A percentile compares a stretch with the other conserved stretches of the same genome.
phyloP scores from a whole-genome alignment of 805 yeast genomes.

The Candida morakotiae region DNA sequence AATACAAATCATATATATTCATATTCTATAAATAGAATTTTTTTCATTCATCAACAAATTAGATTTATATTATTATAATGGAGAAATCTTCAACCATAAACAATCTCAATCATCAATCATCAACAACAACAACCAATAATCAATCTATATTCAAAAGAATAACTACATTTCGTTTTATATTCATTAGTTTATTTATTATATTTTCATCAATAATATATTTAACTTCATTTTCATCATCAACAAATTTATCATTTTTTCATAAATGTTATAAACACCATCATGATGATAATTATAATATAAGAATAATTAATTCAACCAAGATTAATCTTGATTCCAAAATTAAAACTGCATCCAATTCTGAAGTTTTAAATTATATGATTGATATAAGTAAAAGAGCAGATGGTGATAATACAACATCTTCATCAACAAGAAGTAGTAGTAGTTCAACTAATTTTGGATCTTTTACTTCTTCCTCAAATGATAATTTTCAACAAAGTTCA shows the following conservation, averaged over 20 bases:
- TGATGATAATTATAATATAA: neutral
- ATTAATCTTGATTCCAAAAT: too few species aligned
- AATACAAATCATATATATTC: too few species aligned
- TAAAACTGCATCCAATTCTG: too few species aligned
- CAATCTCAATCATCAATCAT: neutral
- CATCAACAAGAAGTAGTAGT: neutral
- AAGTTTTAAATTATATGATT: neutral
- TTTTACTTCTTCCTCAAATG: neutral
- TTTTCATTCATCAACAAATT: too few species aligned
- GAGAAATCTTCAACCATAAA: too few species aligned
- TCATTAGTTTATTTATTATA: neutral
- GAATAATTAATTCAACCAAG: neutral
- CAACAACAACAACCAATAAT: neutral
- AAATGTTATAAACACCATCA: neutral
- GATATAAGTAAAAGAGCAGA: conserved; percentile 6
- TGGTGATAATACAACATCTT: conserved; percentile 6
- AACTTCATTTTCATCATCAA: neutral
- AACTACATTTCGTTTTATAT: neutral
- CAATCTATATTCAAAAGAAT: neutral
- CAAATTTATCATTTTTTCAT: neutral
- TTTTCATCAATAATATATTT: neutral
- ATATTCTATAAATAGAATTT: too few species aligned
- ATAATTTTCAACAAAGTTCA: neutral
- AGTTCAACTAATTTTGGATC: too few species aligned
- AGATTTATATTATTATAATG: too few species aligned